Conservation (phyloP, 345 rosid genomes). For the Gossypium thurberi region DNA sequence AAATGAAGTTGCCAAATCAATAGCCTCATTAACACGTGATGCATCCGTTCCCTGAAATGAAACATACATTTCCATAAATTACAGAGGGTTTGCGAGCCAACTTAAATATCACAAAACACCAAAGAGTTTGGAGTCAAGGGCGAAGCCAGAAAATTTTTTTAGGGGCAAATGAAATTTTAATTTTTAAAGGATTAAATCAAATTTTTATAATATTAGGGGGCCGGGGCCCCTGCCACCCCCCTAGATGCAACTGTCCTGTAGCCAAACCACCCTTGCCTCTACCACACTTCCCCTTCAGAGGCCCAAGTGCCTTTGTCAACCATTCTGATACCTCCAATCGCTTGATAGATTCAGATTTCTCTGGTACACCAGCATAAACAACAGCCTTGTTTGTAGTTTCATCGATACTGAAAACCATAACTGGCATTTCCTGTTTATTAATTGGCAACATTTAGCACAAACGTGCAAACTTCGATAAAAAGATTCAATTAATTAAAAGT, state of each 20-base stretch:
- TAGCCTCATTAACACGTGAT: conserved; percentile 51
- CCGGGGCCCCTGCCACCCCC: no score
- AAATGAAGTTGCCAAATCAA: conserved; percentile 61
- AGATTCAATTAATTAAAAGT: background rate
- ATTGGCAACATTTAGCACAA: background rate
- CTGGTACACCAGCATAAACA: conserved; percentile 88
- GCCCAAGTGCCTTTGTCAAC: conserved; percentile 69
- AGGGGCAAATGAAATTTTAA: no score
- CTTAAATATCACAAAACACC: background rate
- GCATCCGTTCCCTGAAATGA: conserved; percentile 77
- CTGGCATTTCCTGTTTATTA: conserved; percentile 59
- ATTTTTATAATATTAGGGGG: no score
- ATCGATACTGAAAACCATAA: conserved; percentile 85
- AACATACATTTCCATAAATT: background rate
- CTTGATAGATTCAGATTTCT: conserved; percentile 46
- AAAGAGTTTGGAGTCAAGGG: background rate
- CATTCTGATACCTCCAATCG: conserved; percentile 82
- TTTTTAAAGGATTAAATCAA: no score
- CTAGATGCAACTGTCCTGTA: conserved; percentile 50
- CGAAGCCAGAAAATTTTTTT: no score
- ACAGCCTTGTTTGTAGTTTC: conserved; percentile 77
- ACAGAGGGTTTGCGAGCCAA: background rate
- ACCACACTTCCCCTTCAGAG: conserved; percentile 83
- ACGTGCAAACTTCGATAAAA: background rate
- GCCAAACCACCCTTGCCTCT: conserved; percentile 92